Evolutionary conservation across 2,329 filamentous ascomycete species (phyloP).

Genomic region (Neonectria ditissima): DNA sequence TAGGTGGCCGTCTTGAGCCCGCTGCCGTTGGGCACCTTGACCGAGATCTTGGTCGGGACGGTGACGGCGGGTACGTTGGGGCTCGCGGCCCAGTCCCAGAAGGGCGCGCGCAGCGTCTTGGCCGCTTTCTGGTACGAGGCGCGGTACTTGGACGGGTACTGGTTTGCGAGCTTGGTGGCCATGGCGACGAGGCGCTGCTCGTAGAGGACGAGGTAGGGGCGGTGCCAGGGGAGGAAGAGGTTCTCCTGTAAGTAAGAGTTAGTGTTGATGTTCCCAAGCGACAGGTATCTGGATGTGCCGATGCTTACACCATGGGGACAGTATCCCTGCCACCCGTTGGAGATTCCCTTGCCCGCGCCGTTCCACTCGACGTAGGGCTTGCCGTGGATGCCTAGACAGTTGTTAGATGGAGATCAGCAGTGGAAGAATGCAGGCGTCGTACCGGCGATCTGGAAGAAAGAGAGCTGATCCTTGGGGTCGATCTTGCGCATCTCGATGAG

Average conservation of each 20-base stretch:
- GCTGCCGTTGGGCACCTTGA: slow-evolving; percentile 56
- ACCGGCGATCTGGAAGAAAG: slow-evolving; percentile 65
- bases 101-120: slow-evolving; percentile 61
- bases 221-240: slow-evolving; percentile 66
- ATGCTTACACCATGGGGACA: slow-evolving; percentile 59
- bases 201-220: slow-evolving; percentile 64
- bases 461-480: slow-evolving; percentile 55
- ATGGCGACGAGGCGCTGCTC: slow-evolving; percentile 48
- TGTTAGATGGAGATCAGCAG: neutral
- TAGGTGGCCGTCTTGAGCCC: slow-evolving; percentile 49
- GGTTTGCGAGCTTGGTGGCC: slow-evolving; percentile 11
- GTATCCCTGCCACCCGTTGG: slow-evolving; percentile 54
- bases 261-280: slow-evolving; percentile 1
- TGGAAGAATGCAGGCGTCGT: slow-evolving; percentile 18
- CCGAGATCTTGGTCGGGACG: slow-evolving; percentile 47
- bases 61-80: slow-evolving; percentile 57
- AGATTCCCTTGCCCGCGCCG: slow-evolving; percentile 49
- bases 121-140: slow-evolving; percentile 58
- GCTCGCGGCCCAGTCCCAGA: slow-evolving; percentile 65
- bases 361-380: slow-evolving; percentile 58
- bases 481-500: slow-evolving; percentile 57
- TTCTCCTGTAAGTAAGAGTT: slow-evolving; percentile 55
- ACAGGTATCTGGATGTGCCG: neutral
- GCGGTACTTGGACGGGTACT: slow-evolving; percentile 53
- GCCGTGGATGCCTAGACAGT: slow-evolving; percentile 53